phyloP scores from a whole-genome alignment of 176 grass and related monocot species.

The Oryza rufipogon region DNA sequence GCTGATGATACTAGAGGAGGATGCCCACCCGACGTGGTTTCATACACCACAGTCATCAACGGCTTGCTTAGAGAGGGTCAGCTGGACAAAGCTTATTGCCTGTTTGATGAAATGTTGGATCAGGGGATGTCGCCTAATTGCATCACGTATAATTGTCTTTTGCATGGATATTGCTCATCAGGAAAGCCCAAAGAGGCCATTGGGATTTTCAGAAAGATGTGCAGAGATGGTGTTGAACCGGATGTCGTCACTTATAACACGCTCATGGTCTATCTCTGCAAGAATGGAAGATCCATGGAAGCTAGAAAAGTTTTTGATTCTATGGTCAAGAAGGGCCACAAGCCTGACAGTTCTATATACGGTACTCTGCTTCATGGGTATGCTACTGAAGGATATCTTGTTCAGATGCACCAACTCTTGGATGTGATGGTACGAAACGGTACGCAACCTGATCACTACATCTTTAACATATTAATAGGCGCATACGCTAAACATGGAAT shows the following conservation, averaged over 20 bases:
- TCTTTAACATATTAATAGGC: slow-evolving; percentile 12
- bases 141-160: too few relatives aligned
- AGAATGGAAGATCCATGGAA: background rate
- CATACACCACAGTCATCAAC: background rate
- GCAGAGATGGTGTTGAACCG: too few relatives aligned
- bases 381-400: background rate
- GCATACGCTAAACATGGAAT: background rate
- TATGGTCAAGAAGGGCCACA: slow-evolving; percentile 20
- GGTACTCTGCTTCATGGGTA: background rate
- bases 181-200: too few relatives aligned
- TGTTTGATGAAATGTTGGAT: background rate
- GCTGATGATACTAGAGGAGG: background rate
- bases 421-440: background rate
- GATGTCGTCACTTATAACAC: too few relatives aligned
- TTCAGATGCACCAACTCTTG: background rate
- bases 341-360: background rate
- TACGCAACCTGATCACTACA: background rate
- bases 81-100: background rate
- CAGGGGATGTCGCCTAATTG: too few relatives aligned
- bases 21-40: background rate
- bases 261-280: background rate
- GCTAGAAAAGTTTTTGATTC: slow-evolving; percentile 20
- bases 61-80: background rate
- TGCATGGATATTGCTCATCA: too few relatives aligned
- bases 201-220: too few relatives aligned